These are phyloP conservation scores for Sutorius australiensis DNA, from an alignment of 768 basidiomycete genomes.

Conservation along the genomic window DNA sequence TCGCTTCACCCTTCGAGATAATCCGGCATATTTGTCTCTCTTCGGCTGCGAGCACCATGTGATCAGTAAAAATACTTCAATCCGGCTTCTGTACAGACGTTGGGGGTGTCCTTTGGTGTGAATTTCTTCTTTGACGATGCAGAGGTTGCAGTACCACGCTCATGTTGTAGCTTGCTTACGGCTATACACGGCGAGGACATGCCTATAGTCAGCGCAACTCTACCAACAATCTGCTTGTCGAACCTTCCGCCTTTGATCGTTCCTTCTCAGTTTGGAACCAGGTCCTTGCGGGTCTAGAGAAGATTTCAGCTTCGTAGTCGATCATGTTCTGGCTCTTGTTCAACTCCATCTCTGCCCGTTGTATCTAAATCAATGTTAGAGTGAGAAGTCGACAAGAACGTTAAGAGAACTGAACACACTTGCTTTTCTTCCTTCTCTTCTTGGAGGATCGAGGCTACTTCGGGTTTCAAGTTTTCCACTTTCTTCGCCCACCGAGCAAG, in stretches of 20 bases:
- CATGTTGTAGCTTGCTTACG: constrained; percentile 72
- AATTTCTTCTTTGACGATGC: constrained; percentile 40
- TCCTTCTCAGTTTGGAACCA: constrained; percentile 95
- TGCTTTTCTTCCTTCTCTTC: constrained; percentile 97
- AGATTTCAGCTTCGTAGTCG: constrained; percentile 90
- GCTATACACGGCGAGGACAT: constrained; percentile 39
- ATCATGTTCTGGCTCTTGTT: constrained; percentile 94
- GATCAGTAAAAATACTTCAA: constrained; percentile 4
- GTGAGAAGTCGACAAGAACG: constrained; percentile 8
- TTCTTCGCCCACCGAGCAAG: constrained; percentile 67
- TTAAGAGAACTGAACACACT: constrained; percentile 39
- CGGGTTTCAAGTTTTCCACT: constrained; percentile 66
- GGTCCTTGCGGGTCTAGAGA: constrained; percentile 89
- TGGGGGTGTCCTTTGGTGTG: constrained; percentile 31
- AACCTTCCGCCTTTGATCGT: constrained; percentile 78
- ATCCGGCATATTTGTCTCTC: constrained; percentile 73
- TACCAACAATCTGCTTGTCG: background rate
- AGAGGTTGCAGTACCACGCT: constrained; percentile 43
- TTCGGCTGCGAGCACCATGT: constrained; percentile 48
- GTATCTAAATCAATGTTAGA: constrained; percentile 52
- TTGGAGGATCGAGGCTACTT: constrained; percentile 72
- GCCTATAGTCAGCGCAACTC: constrained; percentile 3
- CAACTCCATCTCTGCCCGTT: constrained; percentile 93
- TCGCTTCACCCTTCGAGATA: constrained; percentile 84
- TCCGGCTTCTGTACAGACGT: constrained; percentile 33